Conservation (phyloP, 176 grass and related monocot genomes). For the Dendrocalamus sinicus region DNA sequence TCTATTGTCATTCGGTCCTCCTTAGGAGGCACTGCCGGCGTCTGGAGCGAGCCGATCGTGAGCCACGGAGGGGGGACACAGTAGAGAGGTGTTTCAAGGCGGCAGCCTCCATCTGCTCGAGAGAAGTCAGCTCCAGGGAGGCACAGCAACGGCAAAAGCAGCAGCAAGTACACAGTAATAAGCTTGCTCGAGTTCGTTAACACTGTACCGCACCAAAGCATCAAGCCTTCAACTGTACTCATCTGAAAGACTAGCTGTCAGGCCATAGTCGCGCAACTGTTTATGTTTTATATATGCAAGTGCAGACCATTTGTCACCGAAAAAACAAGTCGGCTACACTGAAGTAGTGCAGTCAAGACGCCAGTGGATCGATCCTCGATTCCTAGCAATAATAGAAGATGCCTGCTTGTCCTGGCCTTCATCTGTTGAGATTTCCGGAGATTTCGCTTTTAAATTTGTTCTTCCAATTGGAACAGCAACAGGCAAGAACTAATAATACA, state of each 20-base stretch:
- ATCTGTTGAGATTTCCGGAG: neutral
- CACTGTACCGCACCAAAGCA: neutral
- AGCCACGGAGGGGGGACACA: conserved; percentile 14
- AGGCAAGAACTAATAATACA: neutral
- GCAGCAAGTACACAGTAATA: neutral
- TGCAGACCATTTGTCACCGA: neutral
- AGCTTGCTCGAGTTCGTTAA: neutral
- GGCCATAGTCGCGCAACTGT: too few species aligned
- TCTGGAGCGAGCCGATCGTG: conserved; percentile 51
- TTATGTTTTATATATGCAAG: neutral
- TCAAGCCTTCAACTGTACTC: neutral
- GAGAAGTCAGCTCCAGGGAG: neutral
- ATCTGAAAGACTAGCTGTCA: too few species aligned
- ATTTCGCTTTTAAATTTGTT: neutral
- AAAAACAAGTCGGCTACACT: neutral
- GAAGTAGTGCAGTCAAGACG: neutral
- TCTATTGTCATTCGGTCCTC: too few species aligned
- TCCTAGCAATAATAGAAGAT: neutral
- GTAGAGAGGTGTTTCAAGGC: conserved; percentile 48
- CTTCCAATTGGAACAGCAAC: neutral
- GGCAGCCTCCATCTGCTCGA: neutral
- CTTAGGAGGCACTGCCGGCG: conserved; percentile 51
- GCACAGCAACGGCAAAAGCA: neutral
- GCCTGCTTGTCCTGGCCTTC: neutral
- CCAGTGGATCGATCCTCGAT: neutral